phyloP scores from a whole-genome alignment of 768 basidiomycete genomes.

The Boletus vermiculosoides region DNA sequence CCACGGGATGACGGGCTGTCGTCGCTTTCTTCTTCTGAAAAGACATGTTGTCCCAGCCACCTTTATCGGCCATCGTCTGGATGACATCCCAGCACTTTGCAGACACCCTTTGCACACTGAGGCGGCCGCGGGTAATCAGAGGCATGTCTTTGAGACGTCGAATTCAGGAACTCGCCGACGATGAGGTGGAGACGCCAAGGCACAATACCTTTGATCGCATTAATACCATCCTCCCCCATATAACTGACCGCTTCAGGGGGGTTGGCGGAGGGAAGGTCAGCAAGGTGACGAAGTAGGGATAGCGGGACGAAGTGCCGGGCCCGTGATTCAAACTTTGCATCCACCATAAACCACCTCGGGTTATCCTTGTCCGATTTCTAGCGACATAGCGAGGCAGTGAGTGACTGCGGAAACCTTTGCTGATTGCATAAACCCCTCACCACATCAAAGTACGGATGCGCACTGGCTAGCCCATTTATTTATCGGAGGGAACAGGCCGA shows the following conservation, averaged over 20 bases:
- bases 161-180: slow-evolving; percentile 2
- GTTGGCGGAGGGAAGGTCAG: slow-evolving; percentile 35
- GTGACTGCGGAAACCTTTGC: not conserved
- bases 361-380: slow-evolving; percentile 76
- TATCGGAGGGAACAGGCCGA: not conserved
- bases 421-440: slow-evolving; percentile 38
- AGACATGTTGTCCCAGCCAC: slow-evolving; percentile 71
- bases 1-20: not conserved
- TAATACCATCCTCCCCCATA: slow-evolving; percentile 58
- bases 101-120: slow-evolving; percentile 84
- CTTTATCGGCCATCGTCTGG: slow-evolving; percentile 56
- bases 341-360: slow-evolving; percentile 95
- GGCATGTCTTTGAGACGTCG: slow-evolving; percentile 58
- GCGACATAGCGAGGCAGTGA: not conserved
- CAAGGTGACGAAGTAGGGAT: slow-evolving; percentile 66
- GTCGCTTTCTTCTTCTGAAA: slow-evolving; percentile 37
- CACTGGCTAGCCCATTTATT: slow-evolving; percentile 31
- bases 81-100: slow-evolving; percentile 65
- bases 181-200: slow-evolving; percentile 2
- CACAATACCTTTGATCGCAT: slow-evolving; percentile 60
- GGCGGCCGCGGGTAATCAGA: slow-evolving; percentile 72
- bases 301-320: slow-evolving; percentile 76
- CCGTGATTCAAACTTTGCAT: slow-evolving; percentile 64
- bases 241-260: slow-evolving; percentile 62
- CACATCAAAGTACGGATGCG: slow-evolving; percentile 79